These are phyloP conservation scores for Elaphomyces granulatus DNA, from an alignment of 495 filamentous ascomycete species.

Conservation along the genomic window DNA sequence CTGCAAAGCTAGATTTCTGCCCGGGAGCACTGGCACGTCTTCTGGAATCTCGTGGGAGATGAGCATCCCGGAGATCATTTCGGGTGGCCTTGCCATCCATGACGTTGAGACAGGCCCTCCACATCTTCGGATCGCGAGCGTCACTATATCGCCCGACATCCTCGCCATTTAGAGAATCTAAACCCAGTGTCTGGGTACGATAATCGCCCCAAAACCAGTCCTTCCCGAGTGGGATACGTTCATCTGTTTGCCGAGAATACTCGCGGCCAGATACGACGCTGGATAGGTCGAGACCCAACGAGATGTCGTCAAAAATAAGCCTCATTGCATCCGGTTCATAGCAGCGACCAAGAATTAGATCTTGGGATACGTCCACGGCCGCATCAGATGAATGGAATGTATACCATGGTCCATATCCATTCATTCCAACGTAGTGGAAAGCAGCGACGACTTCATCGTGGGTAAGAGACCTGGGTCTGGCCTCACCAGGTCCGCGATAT, in stretches of 20 bases:
- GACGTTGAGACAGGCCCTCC: slow-evolving; percentile 31
- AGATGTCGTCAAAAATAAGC: slow-evolving; percentile 25
- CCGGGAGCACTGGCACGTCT: slow-evolving; percentile 12
- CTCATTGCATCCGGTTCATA: slow-evolving; percentile 36
- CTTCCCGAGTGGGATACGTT: slow-evolving; percentile 28
- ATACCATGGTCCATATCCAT: slow-evolving; percentile 36
- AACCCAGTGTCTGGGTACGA: slow-evolving; percentile 37
- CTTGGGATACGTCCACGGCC: slow-evolving; percentile 30
- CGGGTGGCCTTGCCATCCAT: slow-evolving; percentile 21
- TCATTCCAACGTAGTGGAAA: slow-evolving; percentile 29
- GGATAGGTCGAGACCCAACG: slow-evolving; percentile 20
- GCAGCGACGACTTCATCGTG: slow-evolving; percentile 17
- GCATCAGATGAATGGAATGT: slow-evolving; percentile 22
- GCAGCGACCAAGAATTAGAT: slow-evolving; percentile 39
- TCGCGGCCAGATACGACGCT: slow-evolving; percentile 26
- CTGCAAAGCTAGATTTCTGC: slow-evolving; percentile 13
- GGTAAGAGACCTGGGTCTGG: slow-evolving; percentile 17
- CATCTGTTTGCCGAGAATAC: slow-evolving; percentile 29
- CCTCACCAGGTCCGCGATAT: slow-evolving; percentile 10
- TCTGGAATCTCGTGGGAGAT: slow-evolving; percentile 13
- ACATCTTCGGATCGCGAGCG: slow-evolving; percentile 28
- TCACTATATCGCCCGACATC: slow-evolving; percentile 31
- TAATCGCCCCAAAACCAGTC: slow-evolving; percentile 44
- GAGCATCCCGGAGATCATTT: slow-evolving; percentile 14
- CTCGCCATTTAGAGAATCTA: slow-evolving; percentile 38